Conservation (phyloP, 2,329 filamentous ascomycete genomes). For the Keithomyces neogunnii region DNA sequence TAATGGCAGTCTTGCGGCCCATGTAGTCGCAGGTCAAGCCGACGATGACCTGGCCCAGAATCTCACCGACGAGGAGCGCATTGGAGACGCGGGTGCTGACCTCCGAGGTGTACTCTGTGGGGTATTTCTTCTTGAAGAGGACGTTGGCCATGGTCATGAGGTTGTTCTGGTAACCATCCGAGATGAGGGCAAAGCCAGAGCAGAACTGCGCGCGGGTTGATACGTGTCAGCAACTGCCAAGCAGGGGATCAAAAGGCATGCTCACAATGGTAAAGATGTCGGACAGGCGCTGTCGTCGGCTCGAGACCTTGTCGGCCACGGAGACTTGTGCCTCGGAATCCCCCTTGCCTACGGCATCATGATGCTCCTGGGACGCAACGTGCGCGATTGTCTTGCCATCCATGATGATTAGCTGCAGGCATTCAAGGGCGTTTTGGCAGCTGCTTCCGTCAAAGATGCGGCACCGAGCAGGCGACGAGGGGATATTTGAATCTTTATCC, state of each 20-base stretch:
- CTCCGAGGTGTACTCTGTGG: slow-evolving; percentile 23
- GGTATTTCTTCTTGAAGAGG: slow-evolving; percentile 23
- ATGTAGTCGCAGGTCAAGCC: slow-evolving; percentile 39
- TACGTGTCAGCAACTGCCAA: no score
- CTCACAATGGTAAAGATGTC: slow-evolving; percentile 19
- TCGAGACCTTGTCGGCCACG: not conserved
- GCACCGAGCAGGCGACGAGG: no score
- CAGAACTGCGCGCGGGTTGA: slow-evolving; percentile 12
- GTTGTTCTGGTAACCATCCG: slow-evolving; percentile 29
- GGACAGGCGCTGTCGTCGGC: slow-evolving; percentile 13
- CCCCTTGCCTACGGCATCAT: not conserved
- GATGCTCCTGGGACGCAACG: not conserved
- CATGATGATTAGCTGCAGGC: not conserved
- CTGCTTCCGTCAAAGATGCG: no score
- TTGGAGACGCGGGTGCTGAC: slow-evolving; percentile 34
- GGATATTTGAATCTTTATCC: no score
- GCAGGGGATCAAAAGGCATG: not conserved
- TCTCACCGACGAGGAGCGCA: slow-evolving; percentile 31
- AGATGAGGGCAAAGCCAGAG: slow-evolving; percentile 24
- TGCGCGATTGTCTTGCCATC: not conserved
- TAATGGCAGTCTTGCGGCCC: slow-evolving; percentile 37
- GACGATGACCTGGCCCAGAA: slow-evolving; percentile 31
- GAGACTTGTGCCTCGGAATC: not conserved
- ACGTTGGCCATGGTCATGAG: slow-evolving; percentile 27
- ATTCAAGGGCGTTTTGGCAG: not conserved